Evolutionary conservation across 2,329 filamentous ascomycete species (phyloP).

Genomic region (Aspergillus jensenii): DNA sequence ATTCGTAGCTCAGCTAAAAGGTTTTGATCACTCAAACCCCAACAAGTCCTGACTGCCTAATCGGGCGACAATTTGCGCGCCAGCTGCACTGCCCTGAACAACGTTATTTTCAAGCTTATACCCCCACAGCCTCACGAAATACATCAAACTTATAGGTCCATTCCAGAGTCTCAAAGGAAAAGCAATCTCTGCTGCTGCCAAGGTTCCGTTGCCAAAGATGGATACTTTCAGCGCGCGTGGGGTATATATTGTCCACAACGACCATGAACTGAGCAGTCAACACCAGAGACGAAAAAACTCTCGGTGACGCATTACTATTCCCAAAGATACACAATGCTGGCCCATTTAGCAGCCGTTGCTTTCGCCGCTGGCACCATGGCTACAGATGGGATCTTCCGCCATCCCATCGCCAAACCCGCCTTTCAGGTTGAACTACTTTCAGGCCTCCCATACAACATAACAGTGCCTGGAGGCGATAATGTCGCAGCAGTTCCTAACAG

Average conservation of each 20-base stretch:
- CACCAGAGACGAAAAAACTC: too few species aligned
- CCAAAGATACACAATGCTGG: background rate
- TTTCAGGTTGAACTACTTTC: constrained; percentile 1
- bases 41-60: background rate
- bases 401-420: background rate
- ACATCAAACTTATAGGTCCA: background rate
- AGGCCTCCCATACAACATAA: background rate
- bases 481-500: background rate
- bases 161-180: background rate
- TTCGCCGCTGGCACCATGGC: background rate
- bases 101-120: background rate
- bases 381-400: background rate
- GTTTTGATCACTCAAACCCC: too few species aligned
- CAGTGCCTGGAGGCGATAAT: background rate
- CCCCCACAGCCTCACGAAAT: background rate
- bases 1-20: too few species aligned
- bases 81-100: background rate
- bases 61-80: constrained; percentile 1
- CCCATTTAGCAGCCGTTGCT: background rate
- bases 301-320: too few species aligned
- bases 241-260: background rate
- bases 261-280: too few species aligned
- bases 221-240: background rate
- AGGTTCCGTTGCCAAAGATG: background rate
- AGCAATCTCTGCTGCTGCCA: background rate